Conservation (phyloP, 2,329 filamentous ascomycete species). For the Diaporthe sp. region DNA sequence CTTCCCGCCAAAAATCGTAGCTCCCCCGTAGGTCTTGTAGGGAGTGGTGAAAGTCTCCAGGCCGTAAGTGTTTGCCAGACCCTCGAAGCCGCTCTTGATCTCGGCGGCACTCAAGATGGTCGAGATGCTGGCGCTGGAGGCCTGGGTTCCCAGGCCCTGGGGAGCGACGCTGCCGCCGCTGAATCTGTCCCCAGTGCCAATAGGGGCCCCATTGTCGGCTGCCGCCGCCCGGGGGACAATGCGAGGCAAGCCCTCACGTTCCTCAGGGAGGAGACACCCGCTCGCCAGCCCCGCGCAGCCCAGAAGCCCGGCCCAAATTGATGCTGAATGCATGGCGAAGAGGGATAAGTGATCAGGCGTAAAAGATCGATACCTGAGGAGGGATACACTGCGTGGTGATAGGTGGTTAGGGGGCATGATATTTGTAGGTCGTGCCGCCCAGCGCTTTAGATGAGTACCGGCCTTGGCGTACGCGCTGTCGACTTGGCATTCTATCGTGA, state of each 20-base stretch:
- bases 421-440: conserved; percentile 25
- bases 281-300: conserved; percentile 27
- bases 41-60: conserved; percentile 58
- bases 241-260: conserved; percentile 45
- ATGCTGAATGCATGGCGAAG: conserved; percentile 23
- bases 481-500: conserved; percentile 26
- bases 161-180: conserved; percentile 54
- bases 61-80: conserved; percentile 56
- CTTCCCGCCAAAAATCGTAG: conserved; percentile 55
- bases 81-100: conserved; percentile 58
- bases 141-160: conserved; percentile 54
- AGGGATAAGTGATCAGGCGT: neutral
- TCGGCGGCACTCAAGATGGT: conserved; percentile 62
- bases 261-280: conserved; percentile 56
- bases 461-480: conserved; percentile 23
- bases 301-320: conserved; percentile 26
- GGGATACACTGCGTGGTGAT: neutral
- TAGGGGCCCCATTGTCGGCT: conserved; percentile 48
- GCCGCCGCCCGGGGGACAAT: conserved; percentile 19
- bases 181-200: conserved; percentile 60
- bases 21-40: conserved; percentile 58
- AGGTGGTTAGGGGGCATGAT: neutral
- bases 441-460: conserved; percentile 19
- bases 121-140: conserved; percentile 52
- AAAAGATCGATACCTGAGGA: neutral